A percentile compares a stretch with the other conserved stretches of the same genome.
phyloP scores from a whole-genome alignment of 768 basidiomycete genomes.

The Trichaptum fuscoviolaceum region DNA sequence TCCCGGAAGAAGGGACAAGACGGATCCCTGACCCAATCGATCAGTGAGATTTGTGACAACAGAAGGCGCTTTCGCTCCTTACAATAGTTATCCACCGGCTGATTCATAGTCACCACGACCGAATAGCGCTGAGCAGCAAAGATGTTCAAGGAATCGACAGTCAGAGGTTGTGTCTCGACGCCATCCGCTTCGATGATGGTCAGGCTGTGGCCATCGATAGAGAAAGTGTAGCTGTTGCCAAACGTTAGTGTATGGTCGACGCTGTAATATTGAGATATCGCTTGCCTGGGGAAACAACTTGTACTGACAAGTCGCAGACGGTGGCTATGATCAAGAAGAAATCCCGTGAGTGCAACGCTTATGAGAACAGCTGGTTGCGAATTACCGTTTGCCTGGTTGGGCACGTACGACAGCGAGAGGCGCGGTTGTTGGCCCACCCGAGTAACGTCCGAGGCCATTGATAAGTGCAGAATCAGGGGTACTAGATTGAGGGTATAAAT shows the following conservation, averaged over 20 bases:
- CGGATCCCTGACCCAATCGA: conserved; percentile 25
- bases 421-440: conserved; percentile 23
- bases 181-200: conserved; percentile 43
- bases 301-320: background rate
- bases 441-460: conserved; percentile 35
- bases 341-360: background rate
- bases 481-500: conserved; percentile 1
- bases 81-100: conserved; percentile 37
- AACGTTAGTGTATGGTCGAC: conserved; percentile 29
- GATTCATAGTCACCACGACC: conserved; percentile 25
- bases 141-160: conserved; percentile 38
- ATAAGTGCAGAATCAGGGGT: conserved; percentile 35
- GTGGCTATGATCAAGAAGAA: conserved; percentile 11
- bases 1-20: conserved; percentile 23
- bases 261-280: conserved; percentile 27
- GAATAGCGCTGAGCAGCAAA: conserved; percentile 31
- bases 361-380: background rate
- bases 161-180: conserved; percentile 25
- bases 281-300: conserved; percentile 8
- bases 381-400: conserved; percentile 29
- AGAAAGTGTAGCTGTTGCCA: conserved; percentile 38
- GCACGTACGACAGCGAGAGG: conserved; percentile 36
- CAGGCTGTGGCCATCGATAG: conserved; percentile 29
- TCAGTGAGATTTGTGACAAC: background rate
- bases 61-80: conserved; percentile 3